Evolutionary conservation across 2,329 filamentous ascomycete genomes (phyloP), one percentile per base, ranked within the genome.

Genomic region (Penicillium sp.): DNA sequence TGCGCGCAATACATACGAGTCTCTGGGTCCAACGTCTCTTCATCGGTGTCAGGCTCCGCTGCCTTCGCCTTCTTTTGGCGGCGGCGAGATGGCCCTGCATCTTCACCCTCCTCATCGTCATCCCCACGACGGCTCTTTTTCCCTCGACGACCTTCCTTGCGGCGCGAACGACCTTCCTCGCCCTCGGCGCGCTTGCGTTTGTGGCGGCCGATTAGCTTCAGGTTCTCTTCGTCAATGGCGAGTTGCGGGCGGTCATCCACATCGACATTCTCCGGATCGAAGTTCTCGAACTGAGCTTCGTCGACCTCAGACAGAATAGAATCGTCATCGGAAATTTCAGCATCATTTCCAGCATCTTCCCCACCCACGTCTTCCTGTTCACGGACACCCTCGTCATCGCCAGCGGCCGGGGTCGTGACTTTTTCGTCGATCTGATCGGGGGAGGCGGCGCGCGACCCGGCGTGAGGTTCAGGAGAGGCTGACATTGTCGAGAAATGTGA

Each of bases 11-110:
- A 74, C 76, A 60, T 65, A 79, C 85, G 77, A 68, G 95, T 86
- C 64, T 92, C 87, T 0, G 88, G 86, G 13, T 84, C 83, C 52
- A 96, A 66, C 45, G 82, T 74, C 55, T 87, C 85, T 44, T 94
- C 86, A 49, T 85, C 80, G 4, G 45, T 51, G 32, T 79, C 75
- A 42, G 81, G 77, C 23, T 29, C 22, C 6, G 36, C 36, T 2
- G 73, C 73, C 13, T 69, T 64, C 50, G 71, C 72, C 26, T 66
- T 68, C 44, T 69, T 73, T 48, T 68, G 71, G 15, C 59, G 64
- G 58, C 71, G 76, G 48, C 70, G 64, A 41, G 65, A 64, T 50
- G 74, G 70, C 57, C 47, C 49, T 9, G 54, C 65, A 41, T 74
- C 69, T 28, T 56, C 64, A 26, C 68, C 74, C 44, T 71, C 71